phyloP scores from a whole-genome alignment of 2,329 filamentous ascomycete genomes.

The Calonectria henricotiae region DNA sequence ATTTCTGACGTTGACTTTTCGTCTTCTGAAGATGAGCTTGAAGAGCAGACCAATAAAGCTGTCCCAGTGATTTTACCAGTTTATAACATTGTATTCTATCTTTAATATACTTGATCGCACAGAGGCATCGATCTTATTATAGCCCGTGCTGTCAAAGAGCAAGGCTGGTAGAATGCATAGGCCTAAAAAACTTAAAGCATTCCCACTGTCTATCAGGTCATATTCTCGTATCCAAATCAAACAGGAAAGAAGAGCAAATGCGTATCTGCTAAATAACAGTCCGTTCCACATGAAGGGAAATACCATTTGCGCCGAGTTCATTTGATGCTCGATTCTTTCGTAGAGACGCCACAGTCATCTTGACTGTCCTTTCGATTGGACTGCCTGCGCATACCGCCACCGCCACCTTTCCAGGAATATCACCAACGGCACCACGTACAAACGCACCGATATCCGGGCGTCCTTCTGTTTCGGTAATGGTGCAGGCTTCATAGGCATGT shows the following conservation, averaged over 20 bases:
- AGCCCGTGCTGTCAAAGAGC: too few species aligned
- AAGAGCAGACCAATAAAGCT: too few species aligned
- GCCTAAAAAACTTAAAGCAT: background rate
- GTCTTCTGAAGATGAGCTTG: too few species aligned
- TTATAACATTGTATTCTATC: too few species aligned
- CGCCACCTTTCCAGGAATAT: constrained; percentile 42
- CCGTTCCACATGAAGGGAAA: constrained; percentile 49
- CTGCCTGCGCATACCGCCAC: constrained; percentile 49
- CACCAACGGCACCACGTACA: constrained; percentile 39
- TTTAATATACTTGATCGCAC: too few species aligned
- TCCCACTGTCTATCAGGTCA: background rate
- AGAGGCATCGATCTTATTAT: too few species aligned
- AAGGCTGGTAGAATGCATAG: too few species aligned
- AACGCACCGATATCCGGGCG: constrained; percentile 49
- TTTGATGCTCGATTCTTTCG: constrained; percentile 36
- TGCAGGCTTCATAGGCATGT: constrained; percentile 36
- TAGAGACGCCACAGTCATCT: constrained; percentile 41
- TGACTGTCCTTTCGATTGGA: constrained; percentile 44
- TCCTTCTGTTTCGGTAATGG: constrained; percentile 46
- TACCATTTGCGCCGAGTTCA: constrained; percentile 35
- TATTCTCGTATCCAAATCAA: constrained; percentile 22
- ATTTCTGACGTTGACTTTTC: too few species aligned
- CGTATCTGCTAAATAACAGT: constrained; percentile 41
- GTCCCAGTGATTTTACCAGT: too few species aligned
- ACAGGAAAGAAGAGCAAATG: background rate